Conservation (phyloP, 2,329 filamentous ascomycete genomes). For the Apiospora saccharicola region DNA sequence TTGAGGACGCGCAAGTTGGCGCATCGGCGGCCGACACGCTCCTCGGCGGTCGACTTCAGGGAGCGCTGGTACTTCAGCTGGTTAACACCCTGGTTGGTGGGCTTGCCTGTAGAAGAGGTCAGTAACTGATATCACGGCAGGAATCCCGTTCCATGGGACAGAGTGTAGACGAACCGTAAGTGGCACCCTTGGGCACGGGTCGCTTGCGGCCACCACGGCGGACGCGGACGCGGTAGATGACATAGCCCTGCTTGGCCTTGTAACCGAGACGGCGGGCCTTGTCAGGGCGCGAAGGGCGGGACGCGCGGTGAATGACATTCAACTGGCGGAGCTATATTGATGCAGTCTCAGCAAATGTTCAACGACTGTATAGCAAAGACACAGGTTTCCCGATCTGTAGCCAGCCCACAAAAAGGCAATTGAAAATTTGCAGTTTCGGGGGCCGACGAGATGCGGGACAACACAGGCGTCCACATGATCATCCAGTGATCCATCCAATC, state of each 20-base stretch:
- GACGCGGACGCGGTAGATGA: slow-evolving; percentile 99
- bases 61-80: slow-evolving; percentile 99
- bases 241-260: slow-evolving; percentile 99
- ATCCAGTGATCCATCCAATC: slow-evolving; percentile 35
- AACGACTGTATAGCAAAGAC: slow-evolving; percentile 96
- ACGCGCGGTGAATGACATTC: slow-evolving; percentile 99
- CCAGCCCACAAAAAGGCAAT: slow-evolving; percentile 19
- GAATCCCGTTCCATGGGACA: not conserved
- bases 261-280: slow-evolving; percentile 99
- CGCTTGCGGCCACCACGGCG: slow-evolving; percentile 99
- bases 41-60: slow-evolving; percentile 96
- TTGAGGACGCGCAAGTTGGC: slow-evolving; percentile 99
- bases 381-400: slow-evolving; percentile 28
- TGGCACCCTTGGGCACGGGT: slow-evolving; percentile 96
- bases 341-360: slow-evolving; percentile 99
- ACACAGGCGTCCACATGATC: slow-evolving; percentile 45
- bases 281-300: slow-evolving; percentile 96
- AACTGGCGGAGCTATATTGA: slow-evolving; percentile 99
- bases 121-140: slow-evolving; percentile 28
- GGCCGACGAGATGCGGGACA: slow-evolving; percentile 34
- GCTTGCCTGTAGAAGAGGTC: slow-evolving; percentile 76
- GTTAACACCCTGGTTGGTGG: slow-evolving; percentile 99
- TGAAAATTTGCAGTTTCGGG: not conserved
- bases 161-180: slow-evolving; percentile 77
- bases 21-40: slow-evolving; percentile 99